Percentiles rank a stretch among this genome's conserved stretches.
These are phyloP conservation scores for Boletus calvinii DNA, from an alignment of 1,284 basidiomycete species.

Conservation along the genomic window DNA sequence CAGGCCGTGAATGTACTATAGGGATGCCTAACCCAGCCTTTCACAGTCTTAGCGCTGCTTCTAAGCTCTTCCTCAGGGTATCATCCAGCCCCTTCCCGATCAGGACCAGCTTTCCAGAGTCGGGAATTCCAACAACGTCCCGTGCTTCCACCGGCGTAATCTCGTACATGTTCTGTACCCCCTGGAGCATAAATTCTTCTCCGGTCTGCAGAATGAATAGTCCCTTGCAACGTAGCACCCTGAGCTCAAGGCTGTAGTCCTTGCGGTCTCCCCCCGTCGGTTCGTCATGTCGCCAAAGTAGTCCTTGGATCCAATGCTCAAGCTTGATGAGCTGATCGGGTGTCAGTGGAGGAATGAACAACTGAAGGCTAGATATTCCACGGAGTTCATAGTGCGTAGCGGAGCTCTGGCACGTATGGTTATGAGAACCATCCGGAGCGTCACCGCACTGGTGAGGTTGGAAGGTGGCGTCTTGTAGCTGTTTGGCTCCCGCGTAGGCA, in stretches of 20 bases:
- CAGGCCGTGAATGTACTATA: background rate
- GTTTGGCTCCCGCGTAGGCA: conserved; percentile 56
- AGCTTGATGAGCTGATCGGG: conserved; percentile 46
- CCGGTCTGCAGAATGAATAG: conserved; percentile 57
- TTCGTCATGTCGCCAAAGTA: conserved; percentile 72
- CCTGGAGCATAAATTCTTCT: conserved; percentile 74
- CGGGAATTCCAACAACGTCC: conserved; percentile 47
- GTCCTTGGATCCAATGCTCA: conserved; percentile 74
- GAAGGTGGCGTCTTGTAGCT: conserved; percentile 26
- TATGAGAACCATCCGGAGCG: conserved; percentile 25
- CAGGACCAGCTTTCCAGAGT: conserved; percentile 78
- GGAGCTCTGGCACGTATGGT: conserved; percentile 5
- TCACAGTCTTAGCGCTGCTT: conserved; percentile 23
- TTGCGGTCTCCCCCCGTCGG: conserved; percentile 12
- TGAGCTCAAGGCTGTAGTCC: conserved; percentile 34
- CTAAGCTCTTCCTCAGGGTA: conserved; percentile 51
- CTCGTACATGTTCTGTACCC: conserved; percentile 86
- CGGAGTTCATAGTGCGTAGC: conserved; percentile 60
- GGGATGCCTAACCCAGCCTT: background rate
- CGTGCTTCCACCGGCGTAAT: conserved; percentile 48
- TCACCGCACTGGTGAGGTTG: conserved; percentile 31
- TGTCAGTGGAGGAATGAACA: conserved; percentile 61
- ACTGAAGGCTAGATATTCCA: conserved; percentile 71
- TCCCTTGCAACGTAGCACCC: conserved; percentile 84
- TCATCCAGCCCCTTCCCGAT: conserved; percentile 79